Base-by-base conservation (phyloP, 768 basidiomycete species). In the Sporobolomyces roseus region DNA sequence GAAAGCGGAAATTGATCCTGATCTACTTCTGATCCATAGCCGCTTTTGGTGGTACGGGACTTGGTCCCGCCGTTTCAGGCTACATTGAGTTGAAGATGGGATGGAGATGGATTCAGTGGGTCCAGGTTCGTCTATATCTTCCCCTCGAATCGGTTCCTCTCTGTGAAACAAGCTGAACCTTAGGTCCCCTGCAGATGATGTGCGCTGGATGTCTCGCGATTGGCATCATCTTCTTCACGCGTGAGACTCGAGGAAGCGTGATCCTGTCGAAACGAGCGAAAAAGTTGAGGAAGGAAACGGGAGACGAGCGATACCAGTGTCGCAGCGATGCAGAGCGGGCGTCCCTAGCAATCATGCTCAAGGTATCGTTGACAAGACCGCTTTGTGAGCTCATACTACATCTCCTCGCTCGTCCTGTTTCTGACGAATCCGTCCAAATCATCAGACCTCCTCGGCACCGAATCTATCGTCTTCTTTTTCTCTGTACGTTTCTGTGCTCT, bases 401-500 rank as follows among this genome's bases (percentile, higher is more conserved):
- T 41, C 17, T 41, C 38, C 17, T 41, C 10, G 17, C 38, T 41
- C 38, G 1, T 13, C 0, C 29, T 1, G 35, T 14, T 19, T 17
- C 13, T 14, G 21, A 1, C 29, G n/a, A 51, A 25, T 43, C 13
- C 17, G 10, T 19, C 23, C 2, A 4, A 35, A 30, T 16, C 30
- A 6, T 8, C 51, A 71, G 88, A 84, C 62, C 78, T 91, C 27
- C 78, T 90, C 66, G 67, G 84, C 19, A 88, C 87, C 0, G 91
- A 93, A 76, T 88, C 88, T 0, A 83, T 87, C 41, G 89, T 91
- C 10, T 78, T 83, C 4, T 85, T 85, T 73, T 88, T 91, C 65
- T 77, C 77, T 1, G 61, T 79, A 12, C 21, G 61, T 49, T 7
- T 46, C 45, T 46, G 14, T 46, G 14, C 19, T 23, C 23, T 6